phyloP scores from a whole-genome alignment of 2,329 filamentous ascomycete species.

The Neoscytalidium dimidiatum region DNA sequence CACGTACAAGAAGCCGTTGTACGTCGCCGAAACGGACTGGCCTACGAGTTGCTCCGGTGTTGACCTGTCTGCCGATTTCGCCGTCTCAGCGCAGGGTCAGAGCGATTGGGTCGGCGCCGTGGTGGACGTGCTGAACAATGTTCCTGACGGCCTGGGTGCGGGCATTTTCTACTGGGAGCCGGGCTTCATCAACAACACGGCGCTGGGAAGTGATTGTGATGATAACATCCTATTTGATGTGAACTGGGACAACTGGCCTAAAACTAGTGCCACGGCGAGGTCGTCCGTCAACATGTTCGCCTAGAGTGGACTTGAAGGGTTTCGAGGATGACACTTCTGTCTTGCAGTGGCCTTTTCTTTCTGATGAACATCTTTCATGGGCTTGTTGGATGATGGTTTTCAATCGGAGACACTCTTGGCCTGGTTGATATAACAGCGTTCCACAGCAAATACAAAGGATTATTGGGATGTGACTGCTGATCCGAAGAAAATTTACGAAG shows the following conservation, averaged over 20 bases:
- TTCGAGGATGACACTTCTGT: not conserved
- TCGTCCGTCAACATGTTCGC: slow-evolving; percentile 55
- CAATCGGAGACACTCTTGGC: not conserved
- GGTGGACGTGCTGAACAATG: slow-evolving; percentile 56
- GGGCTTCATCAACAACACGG: slow-evolving; percentile 67
- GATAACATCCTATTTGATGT: slow-evolving; percentile 49
- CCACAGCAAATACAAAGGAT: too few species aligned
- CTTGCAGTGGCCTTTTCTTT: not conserved
- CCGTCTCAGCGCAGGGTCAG: slow-evolving; percentile 66
- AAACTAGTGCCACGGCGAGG: slow-evolving; percentile 55
- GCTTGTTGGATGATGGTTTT: not conserved
- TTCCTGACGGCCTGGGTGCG: slow-evolving; percentile 50
- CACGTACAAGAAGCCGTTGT: slow-evolving; percentile 64
- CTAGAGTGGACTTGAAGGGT: not conserved
- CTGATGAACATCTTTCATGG: not conserved
- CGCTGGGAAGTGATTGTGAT: slow-evolving; percentile 53
- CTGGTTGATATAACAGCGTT: too few species aligned
- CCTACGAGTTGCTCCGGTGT: slow-evolving; percentile 57
- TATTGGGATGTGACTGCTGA: too few species aligned
- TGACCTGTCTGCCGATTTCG: slow-evolving; percentile 59
- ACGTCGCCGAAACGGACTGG: slow-evolving; percentile 74
- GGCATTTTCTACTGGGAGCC: slow-evolving; percentile 77
- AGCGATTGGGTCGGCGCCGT: slow-evolving; percentile 62
- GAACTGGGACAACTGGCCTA: slow-evolving; percentile 64
- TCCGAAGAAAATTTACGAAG: too few species aligned